Evolutionary conservation across 139 green algal species (phyloP).

Genomic region (Micractinium sp.): DNA sequence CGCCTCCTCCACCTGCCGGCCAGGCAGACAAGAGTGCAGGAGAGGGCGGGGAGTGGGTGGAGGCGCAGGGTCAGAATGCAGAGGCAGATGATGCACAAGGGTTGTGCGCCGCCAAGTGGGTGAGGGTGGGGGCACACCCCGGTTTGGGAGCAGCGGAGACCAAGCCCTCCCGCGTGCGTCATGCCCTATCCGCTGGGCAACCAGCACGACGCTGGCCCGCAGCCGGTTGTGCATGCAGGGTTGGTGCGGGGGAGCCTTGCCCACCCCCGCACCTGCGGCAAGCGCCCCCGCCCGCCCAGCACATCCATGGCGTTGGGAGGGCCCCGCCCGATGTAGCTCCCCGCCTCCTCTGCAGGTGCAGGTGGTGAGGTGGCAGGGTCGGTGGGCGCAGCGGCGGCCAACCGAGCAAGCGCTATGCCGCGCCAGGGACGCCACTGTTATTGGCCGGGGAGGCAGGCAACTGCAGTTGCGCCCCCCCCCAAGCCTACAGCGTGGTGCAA

Average conservation of each 20-base stretch:
- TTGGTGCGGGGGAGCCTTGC: neutral
- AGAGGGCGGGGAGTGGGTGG: neutral
- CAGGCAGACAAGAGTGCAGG: too few species aligned
- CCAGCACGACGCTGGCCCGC: neutral
- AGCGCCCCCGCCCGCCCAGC: constrained; percentile 28
- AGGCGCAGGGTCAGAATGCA: neutral
- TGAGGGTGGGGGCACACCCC: too few species aligned
- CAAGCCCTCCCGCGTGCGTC: too few species aligned
- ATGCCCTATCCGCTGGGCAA: neutral
- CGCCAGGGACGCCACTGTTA: neutral
- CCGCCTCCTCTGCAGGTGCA: neutral
- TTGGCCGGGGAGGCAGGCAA: neutral
- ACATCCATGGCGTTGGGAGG: constrained; percentile 45
- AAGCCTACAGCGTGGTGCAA: too few species aligned
- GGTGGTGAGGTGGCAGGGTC: neutral
- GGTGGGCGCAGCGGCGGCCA: too few species aligned
- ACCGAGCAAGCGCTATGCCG: too few species aligned
- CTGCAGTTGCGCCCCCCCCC: too few species aligned
- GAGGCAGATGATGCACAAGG: neutral
- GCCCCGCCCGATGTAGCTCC: constrained; percentile 11
- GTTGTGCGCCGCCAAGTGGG: too few species aligned
- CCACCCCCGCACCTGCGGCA: neutral
- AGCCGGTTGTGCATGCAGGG: neutral
- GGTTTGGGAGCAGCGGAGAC: too few species aligned
- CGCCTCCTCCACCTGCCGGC: constrained; percentile 29